Percentiles rank a stretch among this genome's conserved stretches.
phyloP scores from a whole-genome alignment of 1,284 basidiomycete species.

The Trichosporon faecale region DNA sequence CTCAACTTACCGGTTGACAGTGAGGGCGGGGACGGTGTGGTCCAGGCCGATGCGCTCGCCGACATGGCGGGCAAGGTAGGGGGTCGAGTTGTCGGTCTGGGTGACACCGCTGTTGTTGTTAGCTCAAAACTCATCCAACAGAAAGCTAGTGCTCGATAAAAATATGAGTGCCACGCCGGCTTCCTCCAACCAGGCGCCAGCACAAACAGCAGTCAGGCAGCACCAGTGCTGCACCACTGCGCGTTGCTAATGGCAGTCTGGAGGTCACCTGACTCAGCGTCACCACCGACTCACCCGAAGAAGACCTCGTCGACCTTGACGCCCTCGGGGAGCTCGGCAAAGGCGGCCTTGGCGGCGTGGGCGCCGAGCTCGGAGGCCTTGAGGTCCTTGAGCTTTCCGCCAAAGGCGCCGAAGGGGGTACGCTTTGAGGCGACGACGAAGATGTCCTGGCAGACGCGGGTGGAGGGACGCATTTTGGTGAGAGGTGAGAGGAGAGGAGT shows the following conservation, averaged over 20 bases:
- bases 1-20: slow-evolving; percentile 54
- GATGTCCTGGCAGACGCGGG: slow-evolving; percentile 30
- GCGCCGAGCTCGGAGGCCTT: slow-evolving; percentile 56
- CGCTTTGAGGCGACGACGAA: slow-evolving; percentile 51
- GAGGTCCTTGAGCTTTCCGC: slow-evolving; percentile 54
- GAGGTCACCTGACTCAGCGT: too few relatives aligned
- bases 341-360: slow-evolving; percentile 56
- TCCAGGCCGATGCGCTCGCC: slow-evolving; percentile 57
- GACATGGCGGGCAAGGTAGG: slow-evolving; percentile 59
- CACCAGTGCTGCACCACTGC: too few relatives aligned
- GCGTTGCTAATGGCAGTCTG: too few relatives aligned
- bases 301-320: slow-evolving; percentile 55
- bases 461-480: slow-evolving; percentile 18
- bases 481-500: not conserved
- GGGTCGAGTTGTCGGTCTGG: slow-evolving; percentile 55
- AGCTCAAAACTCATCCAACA: not conserved
- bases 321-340: slow-evolving; percentile 53
- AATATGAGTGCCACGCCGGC: not conserved
- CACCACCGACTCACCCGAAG: slow-evolving; percentile 51
- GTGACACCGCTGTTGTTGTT: slow-evolving; percentile 47
- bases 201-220: too few relatives aligned
- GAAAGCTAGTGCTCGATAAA: not conserved
- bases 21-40: slow-evolving; percentile 57
- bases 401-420: slow-evolving; percentile 59
- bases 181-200: not conserved